phyloP scores from a whole-genome alignment of 1,284 basidiomycete genomes.

The Cryptococcus sp. region DNA sequence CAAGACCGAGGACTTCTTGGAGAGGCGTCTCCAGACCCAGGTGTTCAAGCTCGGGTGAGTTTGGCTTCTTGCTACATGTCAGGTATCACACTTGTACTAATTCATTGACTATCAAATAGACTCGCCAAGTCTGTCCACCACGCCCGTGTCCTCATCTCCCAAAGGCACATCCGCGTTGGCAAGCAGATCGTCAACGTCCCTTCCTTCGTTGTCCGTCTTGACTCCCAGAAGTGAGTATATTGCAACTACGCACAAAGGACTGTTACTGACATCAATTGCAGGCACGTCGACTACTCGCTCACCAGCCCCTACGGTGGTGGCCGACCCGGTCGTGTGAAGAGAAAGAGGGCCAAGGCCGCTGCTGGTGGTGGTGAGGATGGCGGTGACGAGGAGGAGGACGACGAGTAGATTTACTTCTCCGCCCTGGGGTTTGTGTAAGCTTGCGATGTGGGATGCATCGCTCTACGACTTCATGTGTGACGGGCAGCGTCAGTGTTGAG shows the following conservation, averaged over 20 bases:
- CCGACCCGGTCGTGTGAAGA: conserved; percentile 96
- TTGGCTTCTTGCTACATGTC: not conserved
- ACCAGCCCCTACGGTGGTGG: conserved; percentile 98
- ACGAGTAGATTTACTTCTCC: conserved; percentile 44
- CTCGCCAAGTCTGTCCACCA: conserved; percentile 99
- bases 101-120: conserved; percentile 54
- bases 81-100: too few relatives aligned
- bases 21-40: conserved; percentile 97
- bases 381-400: conserved; percentile 89
- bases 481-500: too few relatives aligned
- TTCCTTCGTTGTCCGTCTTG: conserved; percentile 96
- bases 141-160: conserved; percentile 95
- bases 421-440: conserved; percentile 13
- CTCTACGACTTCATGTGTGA: conserved; percentile 11
- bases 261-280: conserved; percentile 2
- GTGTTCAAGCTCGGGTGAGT: conserved; percentile 83
- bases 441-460: conserved; percentile 21
- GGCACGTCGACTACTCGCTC: conserved; percentile 97
- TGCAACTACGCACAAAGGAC: conserved; percentile 39
- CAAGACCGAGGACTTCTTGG: conserved; percentile 99
- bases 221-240: conserved; percentile 75
- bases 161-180: conserved; percentile 82
- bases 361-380: conserved; percentile 88
- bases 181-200: conserved; percentile 99
- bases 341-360: conserved; percentile 93